These are phyloP conservation scores for Oryza meyeriana DNA, from an alignment of 176 grass and related monocot species.

Conservation along the genomic window DNA sequence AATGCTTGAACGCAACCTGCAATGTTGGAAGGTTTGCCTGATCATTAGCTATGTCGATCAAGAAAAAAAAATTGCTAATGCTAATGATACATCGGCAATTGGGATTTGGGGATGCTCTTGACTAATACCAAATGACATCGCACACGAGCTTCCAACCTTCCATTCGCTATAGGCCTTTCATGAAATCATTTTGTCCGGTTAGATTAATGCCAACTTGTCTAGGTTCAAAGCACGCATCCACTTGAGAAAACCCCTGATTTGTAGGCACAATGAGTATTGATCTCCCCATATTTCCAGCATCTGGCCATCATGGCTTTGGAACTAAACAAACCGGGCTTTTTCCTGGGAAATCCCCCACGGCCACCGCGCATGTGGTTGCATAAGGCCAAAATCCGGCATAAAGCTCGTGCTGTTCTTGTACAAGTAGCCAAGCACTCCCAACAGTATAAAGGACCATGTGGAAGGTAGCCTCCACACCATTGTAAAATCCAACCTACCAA, in stretches of 20 bases:
- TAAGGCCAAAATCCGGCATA: slow-evolving; percentile 27
- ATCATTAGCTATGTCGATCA: background rate
- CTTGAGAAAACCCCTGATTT: slow-evolving; percentile 26
- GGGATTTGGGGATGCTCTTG: background rate
- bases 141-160: background rate
- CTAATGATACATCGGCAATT: background rate
- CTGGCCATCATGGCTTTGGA: slow-evolving; percentile 14
- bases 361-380: background rate
- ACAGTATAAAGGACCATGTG: slow-evolving; percentile 26
- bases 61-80: background rate
- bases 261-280: background rate
- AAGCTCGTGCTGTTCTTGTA: slow-evolving; percentile 24
- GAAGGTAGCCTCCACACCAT: slow-evolving; percentile 6
- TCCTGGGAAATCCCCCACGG: slow-evolving; percentile 32
- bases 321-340: slow-evolving; percentile 14
- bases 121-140: background rate
- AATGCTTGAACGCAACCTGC: background rate
- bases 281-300: background rate
- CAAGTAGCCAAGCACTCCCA: background rate
- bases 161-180: background rate
- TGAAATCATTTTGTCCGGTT: background rate
- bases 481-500: slow-evolving; percentile 26
- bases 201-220: background rate
- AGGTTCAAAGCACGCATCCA: slow-evolving; percentile 14
- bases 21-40: background rate